Percentiles rank a stretch among this genome's conserved stretches.
phyloP scores from a whole-genome alignment of 1,284 basidiomycete genomes.

The Crucibulum parvulum region DNA sequence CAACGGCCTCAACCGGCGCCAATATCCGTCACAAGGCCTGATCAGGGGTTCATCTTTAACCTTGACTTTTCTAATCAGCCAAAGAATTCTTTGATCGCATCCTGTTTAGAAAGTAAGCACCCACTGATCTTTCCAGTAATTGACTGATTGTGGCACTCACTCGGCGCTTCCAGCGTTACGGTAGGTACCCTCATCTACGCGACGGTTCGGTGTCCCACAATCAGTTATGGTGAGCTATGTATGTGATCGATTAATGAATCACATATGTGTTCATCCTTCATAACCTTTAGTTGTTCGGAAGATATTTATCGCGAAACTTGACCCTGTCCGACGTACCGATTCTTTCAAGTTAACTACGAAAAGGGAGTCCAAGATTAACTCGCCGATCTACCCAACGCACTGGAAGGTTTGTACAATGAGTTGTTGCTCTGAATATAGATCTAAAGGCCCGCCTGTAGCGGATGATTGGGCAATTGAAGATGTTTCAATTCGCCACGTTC shows the following conservation, averaged over 20 bases:
- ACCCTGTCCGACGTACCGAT: background rate
- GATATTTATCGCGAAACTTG: background rate
- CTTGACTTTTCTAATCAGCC: slow-evolving; percentile 26
- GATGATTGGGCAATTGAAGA: slow-evolving; percentile 45
- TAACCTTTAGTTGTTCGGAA: background rate
- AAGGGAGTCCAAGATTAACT: slow-evolving; percentile 35
- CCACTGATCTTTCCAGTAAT: slow-evolving; percentile 19
- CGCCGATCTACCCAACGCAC: slow-evolving; percentile 36
- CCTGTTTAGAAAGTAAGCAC: slow-evolving; percentile 22
- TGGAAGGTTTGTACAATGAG: slow-evolving; percentile 45
- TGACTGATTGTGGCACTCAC: slow-evolving; percentile 44
- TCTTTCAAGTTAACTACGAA: background rate
- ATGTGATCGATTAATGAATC: background rate
- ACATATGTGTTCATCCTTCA: background rate
- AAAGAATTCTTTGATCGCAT: slow-evolving; percentile 26
- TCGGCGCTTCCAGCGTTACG: slow-evolving; percentile 16
- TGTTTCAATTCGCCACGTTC: slow-evolving; percentile 32
- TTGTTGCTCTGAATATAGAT: slow-evolving; percentile 38
- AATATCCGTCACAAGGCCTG: slow-evolving; percentile 34
- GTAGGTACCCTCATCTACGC: background rate
- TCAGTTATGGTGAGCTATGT: background rate
- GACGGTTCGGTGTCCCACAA: background rate
- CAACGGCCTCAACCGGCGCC: slow-evolving; percentile 31
- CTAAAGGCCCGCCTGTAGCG: slow-evolving; percentile 45
- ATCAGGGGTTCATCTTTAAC: slow-evolving; percentile 32